Evolutionary conservation across 768 basidiomycete species (phyloP), one percentile per base, ranked within the genome.

Genomic region (Russula sp.): DNA sequence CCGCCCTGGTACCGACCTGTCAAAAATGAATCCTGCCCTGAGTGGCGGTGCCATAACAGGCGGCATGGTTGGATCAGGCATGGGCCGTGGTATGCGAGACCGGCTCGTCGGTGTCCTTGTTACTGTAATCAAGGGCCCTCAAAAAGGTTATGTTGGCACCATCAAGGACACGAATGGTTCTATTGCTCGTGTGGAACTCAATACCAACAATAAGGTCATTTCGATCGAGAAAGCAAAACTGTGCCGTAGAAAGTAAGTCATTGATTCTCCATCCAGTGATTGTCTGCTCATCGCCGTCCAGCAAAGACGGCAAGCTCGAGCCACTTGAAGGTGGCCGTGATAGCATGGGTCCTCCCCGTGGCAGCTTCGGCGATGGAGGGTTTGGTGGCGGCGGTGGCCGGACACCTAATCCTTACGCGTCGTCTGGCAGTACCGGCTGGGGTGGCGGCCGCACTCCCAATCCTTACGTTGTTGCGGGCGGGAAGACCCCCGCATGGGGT

Each of bases 101-200:
- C 79, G 89, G 18, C 82, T 91, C 69, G 88, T 94, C 66, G 94
- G 94, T 16, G 79, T 82, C 0, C 79, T 80, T 16, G 91, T 98
- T 42, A 81, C 82, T 11, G 84, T 98, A 5, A 78, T 91, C 63
- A 90, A 92, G 72, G 97, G 97, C 5, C 82, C 90, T 5, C 84
- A 88, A 71, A 99, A 99, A 75, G 91, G 94, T 14, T 89, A 95
- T 69, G 80, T 87, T 50, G 97, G 97, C 7, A 84, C 86, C 5
- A 90, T 98, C 78, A 98, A 95, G 75, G 97, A 98, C 71, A 91
- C 94, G 34, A 96, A 94, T 62, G 96, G 94, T 5, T 79, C 81
- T 44, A 78, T 85, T 61, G 91, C 89, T 1, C 84, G 97, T 47
- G 94, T 99, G 14, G 97, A 98, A 74, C 77, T 99, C n/a, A 78